Evolutionary conservation across 306 rosid species (phyloP).

Genomic region (Senna tora): DNA sequence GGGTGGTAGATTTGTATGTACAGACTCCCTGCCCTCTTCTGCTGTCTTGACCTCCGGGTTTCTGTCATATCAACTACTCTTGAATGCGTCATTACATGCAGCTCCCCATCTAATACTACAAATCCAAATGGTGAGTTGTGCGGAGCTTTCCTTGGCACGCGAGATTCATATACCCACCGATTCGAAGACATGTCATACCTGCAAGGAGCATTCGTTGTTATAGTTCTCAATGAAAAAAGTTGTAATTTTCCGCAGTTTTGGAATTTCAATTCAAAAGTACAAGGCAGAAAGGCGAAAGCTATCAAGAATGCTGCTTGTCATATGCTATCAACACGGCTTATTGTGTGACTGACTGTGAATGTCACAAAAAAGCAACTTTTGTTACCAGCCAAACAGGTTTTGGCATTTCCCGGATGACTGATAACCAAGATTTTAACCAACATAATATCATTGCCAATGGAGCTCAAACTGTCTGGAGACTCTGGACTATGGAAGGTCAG

Average conservation of each 20-base stretch:
- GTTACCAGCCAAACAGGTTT: background rate
- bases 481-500: no score
- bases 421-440: constrained; percentile 28
- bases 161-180: constrained; percentile 68
- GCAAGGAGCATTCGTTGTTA: constrained; percentile 44
- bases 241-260: no score
- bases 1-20: constrained; percentile 83
- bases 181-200: constrained; percentile 78
- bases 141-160: constrained; percentile 62
- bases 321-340: background rate
- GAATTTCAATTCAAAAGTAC: constrained; percentile 20
- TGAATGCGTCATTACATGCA: constrained; percentile 60
- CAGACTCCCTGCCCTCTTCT: constrained; percentile 59
- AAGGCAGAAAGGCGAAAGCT: background rate
- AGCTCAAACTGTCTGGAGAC: constrained; percentile 23
- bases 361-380: background rate
- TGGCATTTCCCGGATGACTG: background rate
- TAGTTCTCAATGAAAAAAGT: no score
- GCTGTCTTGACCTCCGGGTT: constrained; percentile 55
- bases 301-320: constrained; percentile 27
- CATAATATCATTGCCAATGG: constrained; percentile 15
- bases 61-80: constrained; percentile 44
- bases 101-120: constrained; percentile 63
- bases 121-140: constrained; percentile 56
- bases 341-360: background rate